Percentiles rank a stretch among this genome's conserved stretches.
Conservation (phyloP, 495 filamentous ascomycete species). For the Choiromyces venosus region DNA sequence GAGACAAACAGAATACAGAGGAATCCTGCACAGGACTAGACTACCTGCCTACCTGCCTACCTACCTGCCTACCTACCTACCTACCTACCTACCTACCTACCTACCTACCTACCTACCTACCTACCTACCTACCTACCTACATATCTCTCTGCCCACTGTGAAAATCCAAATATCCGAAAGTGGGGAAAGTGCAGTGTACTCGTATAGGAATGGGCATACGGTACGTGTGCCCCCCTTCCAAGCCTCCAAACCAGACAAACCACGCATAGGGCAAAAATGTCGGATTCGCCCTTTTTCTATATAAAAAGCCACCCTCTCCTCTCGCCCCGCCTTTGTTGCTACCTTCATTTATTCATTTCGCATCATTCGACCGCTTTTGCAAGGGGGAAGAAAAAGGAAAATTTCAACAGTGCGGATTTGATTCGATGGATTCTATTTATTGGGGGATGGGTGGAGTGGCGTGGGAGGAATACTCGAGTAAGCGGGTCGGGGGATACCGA, state of each 20-base stretch:
- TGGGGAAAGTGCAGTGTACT: neutral
- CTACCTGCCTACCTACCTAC: neutral
- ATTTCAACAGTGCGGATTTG: neutral
- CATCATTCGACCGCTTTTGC: neutral
- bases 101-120: neutral
- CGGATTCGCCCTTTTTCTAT: conserved; percentile 1
- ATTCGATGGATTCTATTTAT: neutral
- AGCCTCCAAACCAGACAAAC: neutral
- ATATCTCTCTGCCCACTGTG: too few relatives aligned
- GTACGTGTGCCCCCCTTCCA: neutral
- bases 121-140: neutral
- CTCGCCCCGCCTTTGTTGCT: neutral
- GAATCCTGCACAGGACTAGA: neutral
- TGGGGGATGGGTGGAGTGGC: neutral
- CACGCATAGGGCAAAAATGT: neutral
- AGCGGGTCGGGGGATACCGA: neutral
- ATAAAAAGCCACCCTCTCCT: neutral
- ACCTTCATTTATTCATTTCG: neutral
- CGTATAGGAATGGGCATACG: too few relatives aligned
- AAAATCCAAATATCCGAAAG: neutral
- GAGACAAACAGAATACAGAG: neutral
- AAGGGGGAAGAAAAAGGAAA: neutral
- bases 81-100: too few relatives aligned
- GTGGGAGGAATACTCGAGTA: neutral
- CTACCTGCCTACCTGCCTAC: too few relatives aligned